phyloP scores from a whole-genome alignment of 768 basidiomycete species.

The Russula ochroleuca region DNA sequence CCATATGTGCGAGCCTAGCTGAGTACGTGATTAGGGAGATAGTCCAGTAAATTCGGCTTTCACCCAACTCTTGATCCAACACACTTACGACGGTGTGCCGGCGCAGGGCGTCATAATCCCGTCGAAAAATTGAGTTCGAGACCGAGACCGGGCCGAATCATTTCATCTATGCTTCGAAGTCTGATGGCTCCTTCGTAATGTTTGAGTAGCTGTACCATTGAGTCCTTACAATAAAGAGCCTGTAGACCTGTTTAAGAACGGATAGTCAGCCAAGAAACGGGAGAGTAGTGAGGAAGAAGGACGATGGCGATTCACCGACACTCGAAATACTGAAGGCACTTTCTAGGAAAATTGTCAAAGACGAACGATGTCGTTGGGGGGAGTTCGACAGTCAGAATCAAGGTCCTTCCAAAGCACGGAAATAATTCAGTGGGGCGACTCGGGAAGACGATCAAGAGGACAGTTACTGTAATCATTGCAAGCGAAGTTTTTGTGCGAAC shows the following conservation, averaged over 20 bases:
- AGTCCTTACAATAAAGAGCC: neutral
- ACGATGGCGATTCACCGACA: neutral
- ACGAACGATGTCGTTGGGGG: too few species aligned
- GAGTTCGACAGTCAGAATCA: too few species aligned
- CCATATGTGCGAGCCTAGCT: neutral
- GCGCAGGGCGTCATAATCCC: slow-evolving; percentile 6
- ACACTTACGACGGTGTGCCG: neutral
- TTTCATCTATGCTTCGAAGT: neutral
- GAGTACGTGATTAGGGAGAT: neutral
- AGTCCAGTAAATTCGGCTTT: neutral
- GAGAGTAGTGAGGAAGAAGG: neutral
- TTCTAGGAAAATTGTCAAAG: too few species aligned
- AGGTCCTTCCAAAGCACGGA: too few species aligned
- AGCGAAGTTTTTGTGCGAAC: too few species aligned
- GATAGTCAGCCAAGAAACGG: neutral
- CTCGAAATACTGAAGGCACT: too few species aligned
- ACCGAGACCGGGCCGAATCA: neutral
- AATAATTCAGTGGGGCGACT: too few species aligned
- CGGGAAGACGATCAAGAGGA: too few species aligned
- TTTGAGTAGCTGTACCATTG: neutral
- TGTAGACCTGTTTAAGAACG: neutral
- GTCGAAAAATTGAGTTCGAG: neutral
- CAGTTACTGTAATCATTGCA: too few species aligned
- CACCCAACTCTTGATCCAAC: neutral
- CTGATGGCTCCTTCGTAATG: neutral